These are phyloP conservation scores for Globisporangium irregulare DNA, from an alignment of 352 stramenopile genomes.

Conservation along the genomic window DNA sequence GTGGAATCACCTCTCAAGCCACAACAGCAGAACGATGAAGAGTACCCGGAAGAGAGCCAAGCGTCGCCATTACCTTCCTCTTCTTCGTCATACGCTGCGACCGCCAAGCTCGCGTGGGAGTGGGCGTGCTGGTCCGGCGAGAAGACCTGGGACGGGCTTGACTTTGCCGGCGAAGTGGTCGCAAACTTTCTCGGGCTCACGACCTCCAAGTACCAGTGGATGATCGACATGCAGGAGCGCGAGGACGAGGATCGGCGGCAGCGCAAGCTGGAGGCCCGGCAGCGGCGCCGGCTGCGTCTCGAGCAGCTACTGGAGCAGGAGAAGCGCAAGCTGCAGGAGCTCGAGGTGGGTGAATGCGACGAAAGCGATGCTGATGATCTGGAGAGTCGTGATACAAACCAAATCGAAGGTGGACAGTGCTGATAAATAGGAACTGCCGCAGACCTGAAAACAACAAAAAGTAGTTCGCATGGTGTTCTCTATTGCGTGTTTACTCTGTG, in stretches of 20 bases:
- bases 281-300: slow-evolving; percentile 63
- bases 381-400: neutral
- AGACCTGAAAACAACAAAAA: neutral
- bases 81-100: neutral
- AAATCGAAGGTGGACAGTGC: neutral
- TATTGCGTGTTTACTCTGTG: neutral
- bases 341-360: slow-evolving; percentile 32
- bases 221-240: slow-evolving; percentile 68
- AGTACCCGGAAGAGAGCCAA: neutral
- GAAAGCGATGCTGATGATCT: neutral
- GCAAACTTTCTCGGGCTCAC: slow-evolving; percentile 81
- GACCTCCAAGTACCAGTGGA: slow-evolving; percentile 85
- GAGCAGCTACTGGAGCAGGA: slow-evolving; percentile 69
- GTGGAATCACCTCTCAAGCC: neutral
- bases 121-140: slow-evolving; percentile 65
- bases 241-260: slow-evolving; percentile 63
- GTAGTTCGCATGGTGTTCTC: slow-evolving; percentile 4
- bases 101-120: slow-evolving; percentile 36
- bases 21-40: neutral
- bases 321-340: slow-evolving; percentile 58
- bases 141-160: slow-evolving; percentile 66
- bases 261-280: slow-evolving; percentile 50
- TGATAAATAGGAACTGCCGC: neutral
- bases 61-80: neutral
- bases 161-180: slow-evolving; percentile 80